Conservation (phyloP, 148 eudicot species). For the Linanthus parryae region DNA sequence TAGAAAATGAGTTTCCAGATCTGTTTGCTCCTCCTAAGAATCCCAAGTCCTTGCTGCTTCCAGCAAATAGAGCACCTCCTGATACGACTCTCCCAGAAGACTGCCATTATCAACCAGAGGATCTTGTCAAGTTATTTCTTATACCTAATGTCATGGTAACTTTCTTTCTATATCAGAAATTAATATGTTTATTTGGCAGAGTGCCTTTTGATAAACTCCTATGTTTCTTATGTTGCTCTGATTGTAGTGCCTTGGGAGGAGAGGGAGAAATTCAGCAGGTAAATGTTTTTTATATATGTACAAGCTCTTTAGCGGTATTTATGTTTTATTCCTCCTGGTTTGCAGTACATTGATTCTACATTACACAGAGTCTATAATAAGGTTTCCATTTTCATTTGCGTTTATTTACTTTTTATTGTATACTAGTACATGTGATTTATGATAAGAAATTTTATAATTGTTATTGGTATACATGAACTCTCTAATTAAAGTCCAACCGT, state of each 20-base stretch:
- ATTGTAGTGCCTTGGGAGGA: constrained; percentile 86
- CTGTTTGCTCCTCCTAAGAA: constrained; percentile 82
- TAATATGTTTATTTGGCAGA: background rate
- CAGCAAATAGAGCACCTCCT: constrained; percentile 55
- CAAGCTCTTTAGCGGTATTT: background rate
- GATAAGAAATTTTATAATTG: no score
- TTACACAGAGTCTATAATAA: no score
- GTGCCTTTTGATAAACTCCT: background rate
- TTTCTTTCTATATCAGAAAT: background rate
- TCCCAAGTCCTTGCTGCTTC: constrained; percentile 76
- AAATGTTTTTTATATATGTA: constrained; percentile 2
- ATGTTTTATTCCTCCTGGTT: no score
- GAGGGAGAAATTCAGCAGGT: constrained; percentile 60
- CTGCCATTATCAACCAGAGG: constrained; percentile 95
- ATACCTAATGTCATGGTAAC: constrained; percentile 78
- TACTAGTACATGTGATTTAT: no score
- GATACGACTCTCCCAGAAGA: constrained; percentile 90
- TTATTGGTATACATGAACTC: no score
- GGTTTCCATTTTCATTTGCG: no score
- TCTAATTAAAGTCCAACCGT: no score
- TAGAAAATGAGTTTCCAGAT: constrained; percentile 47
- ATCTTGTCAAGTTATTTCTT: constrained; percentile 92
- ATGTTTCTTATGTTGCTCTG: background rate
- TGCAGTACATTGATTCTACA: background rate
- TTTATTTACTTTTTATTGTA: no score